phyloP scores from a whole-genome alignment of 2,329 filamentous ascomycete species.

The Nemania sp. region DNA sequence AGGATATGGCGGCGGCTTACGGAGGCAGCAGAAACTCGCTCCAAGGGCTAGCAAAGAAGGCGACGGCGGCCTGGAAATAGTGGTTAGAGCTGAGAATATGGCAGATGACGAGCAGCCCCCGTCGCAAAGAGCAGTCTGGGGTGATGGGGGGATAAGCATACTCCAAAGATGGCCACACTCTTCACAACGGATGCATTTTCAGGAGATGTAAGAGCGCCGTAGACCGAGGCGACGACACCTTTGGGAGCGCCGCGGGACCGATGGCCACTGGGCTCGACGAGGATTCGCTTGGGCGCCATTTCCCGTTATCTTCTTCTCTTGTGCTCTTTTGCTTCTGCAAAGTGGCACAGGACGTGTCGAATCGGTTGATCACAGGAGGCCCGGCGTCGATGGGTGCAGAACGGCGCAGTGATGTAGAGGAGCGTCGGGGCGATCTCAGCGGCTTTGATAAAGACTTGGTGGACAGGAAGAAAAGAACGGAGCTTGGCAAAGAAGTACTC shows the following conservation, averaged over 20 bases:
- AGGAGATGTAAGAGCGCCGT: slow-evolving; percentile 64
- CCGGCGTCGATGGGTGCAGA: no score
- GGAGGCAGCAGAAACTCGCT: slow-evolving; percentile 69
- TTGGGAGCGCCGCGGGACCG: slow-evolving; percentile 49
- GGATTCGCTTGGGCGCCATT: slow-evolving; percentile 68
- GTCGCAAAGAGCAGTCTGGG: neutral
- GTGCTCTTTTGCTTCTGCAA: neutral
- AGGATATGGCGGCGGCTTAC: slow-evolving; percentile 43
- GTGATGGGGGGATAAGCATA: slow-evolving; percentile 46
- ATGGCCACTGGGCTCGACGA: slow-evolving; percentile 51
- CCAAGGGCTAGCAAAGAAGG: slow-evolving; percentile 69
- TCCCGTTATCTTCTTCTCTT: slow-evolving; percentile 2
- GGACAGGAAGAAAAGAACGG: no score
- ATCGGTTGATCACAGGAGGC: no score
- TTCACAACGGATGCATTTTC: slow-evolving; percentile 72
- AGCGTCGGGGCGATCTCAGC: no score
- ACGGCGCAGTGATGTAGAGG: no score
- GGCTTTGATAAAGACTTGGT: no score
- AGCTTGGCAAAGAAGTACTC: no score
- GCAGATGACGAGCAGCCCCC: neutral
- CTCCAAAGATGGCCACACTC: slow-evolving; percentile 69
- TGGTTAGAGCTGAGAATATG: slow-evolving; percentile 2
- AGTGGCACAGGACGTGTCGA: neutral
- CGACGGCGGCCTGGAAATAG: slow-evolving; percentile 58
- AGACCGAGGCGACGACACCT: slow-evolving; percentile 61